These are phyloP conservation scores for Abortiporus biennis DNA, from an alignment of 1,284 basidiomycete genomes.

Conservation along the genomic window DNA sequence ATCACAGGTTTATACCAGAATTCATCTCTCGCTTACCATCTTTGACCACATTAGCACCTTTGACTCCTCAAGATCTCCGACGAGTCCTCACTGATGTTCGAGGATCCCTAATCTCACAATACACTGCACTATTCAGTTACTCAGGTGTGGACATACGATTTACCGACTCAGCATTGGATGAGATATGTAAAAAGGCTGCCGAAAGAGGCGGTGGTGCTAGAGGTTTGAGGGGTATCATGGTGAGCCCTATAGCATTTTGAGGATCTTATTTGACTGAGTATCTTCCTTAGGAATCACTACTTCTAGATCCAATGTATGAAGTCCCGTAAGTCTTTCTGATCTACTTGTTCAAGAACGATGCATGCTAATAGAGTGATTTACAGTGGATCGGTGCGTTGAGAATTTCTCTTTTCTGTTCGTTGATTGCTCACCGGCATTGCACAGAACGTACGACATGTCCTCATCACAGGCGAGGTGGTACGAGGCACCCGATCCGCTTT, in stretches of 20 bases:
- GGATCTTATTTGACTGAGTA: background rate
- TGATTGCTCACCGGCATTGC: background rate
- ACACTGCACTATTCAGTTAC: constrained; percentile 75
- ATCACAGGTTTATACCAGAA: constrained; percentile 81
- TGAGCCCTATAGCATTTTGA: constrained; percentile 25
- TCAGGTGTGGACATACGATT: constrained; percentile 80
- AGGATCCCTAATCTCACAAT: constrained; percentile 88
- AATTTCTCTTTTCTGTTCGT: constrained; percentile 1
- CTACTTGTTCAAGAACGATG: constrained; percentile 2
- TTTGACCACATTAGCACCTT: constrained; percentile 74
- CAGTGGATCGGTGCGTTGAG: constrained; percentile 39
- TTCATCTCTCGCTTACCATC: constrained; percentile 90
- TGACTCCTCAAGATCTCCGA: constrained; percentile 74
- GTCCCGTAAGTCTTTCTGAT: constrained; percentile 64
- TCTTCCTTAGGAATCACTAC: constrained; percentile 55
- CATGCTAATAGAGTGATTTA: background rate
- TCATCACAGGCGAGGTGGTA: constrained; percentile 52
- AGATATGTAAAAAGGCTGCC: constrained; percentile 74
- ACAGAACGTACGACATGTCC: constrained; percentile 59
- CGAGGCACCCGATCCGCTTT: constrained; percentile 41
- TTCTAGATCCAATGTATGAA: constrained; percentile 89
- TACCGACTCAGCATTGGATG: constrained; percentile 66
- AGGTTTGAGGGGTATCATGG: constrained; percentile 86
- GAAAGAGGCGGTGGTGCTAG: constrained; percentile 86
- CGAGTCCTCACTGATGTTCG: constrained; percentile 88